Evolutionary conservation across 768 basidiomycete genomes (phyloP), one percentile per base, ranked within the genome.

Genomic region (Lactarius hengduanensis): DNA sequence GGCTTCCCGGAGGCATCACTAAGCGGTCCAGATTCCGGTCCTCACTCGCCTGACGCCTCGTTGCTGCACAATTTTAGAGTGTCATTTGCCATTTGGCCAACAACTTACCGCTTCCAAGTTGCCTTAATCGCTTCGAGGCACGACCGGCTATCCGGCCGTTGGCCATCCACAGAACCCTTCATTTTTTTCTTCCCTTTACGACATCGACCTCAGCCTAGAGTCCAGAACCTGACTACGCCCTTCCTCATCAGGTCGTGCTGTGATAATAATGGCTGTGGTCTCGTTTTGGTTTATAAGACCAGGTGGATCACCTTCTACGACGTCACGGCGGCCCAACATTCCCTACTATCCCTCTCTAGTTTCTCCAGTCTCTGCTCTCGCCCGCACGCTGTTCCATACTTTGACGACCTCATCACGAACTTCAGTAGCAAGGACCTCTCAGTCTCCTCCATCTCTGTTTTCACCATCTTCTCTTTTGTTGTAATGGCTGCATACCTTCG

Each of bases 401-500:
- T 43, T 60, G 20, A 61, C 65, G 59, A 67, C 15, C 20, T 6
- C 56, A 50, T 68, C 56, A 68, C 67, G 67, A 66, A 54, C 40
- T 54, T 41, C 36, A 6, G 11, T n/a, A 11, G n/a, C 26, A 45
- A 65, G 4, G 3, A 54, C n/a, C 45, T 59, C 28, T 50, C 54
- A 16, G 16, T 18, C 10, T 53, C 50, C 47, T 53, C 63, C 58
- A 66, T 30, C 38, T 30, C 58, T 38, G 18, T 50, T 53, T 9
- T 15, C 50, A 13, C 3, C 30, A 54, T 28, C 50, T 38, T 36
- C 16, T 28, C 22, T 58, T 26, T 47, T 30, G 57, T 40, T 61
- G 70, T 62, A 64, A 84, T 84, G 83, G 78, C 82, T 59, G 80
- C 83, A 40, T 82, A 82, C 76, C 72, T 85, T 65, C 83, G 83